Base-by-base conservation (phyloP, 441 rosid species). In the Metrosideros polymorpha region DNA sequence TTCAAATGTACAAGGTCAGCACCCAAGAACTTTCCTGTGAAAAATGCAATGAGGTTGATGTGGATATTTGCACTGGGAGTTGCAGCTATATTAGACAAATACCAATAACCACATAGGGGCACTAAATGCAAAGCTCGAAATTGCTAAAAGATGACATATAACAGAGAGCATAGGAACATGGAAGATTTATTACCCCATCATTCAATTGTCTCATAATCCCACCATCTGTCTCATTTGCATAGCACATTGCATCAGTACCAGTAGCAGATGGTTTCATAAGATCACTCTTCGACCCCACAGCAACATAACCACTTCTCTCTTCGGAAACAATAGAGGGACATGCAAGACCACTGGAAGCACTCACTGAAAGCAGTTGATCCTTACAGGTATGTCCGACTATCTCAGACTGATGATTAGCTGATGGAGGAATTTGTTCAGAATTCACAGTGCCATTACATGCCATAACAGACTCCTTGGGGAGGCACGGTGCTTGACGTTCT, bases 181-280 rank as follows among this genome's bases (percentile, higher is more conserved):
- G 51, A 83, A 89, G 66, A 61, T 84, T 42, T 85, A 83, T 91
- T 91, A 94, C 95, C 86, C 13, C 87, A 87, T 91, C 92, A 89
- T 89, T 92, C 84, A 77, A 79, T 84, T 84, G 94, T 87, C 89
- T 84, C 83, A 82, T 82, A 86, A 86, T 71, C 86, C 84, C 61
- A 55, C 83, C 83, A 56, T 89, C 89, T n/a, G 86, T 77, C 86
- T 89, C 91, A 84, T 87, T 91, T 84, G 87, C 84, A 57, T 86
- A 84, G 87, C 90, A 89, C 84, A 91, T 85, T 51, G 61, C 30
- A 88, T 84, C 84, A 89, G 88, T 88, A 56, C 84, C 83, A 83
- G 88, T 61, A 89, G 84, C 88, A 84, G 86, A 87, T 51, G 89
- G 89, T 88, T 88, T 88, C 53, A 77, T 66, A 66, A 86, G 63